phyloP scores from a whole-genome alignment of 441 rosid genomes.

The Gossypium trilobum region DNA sequence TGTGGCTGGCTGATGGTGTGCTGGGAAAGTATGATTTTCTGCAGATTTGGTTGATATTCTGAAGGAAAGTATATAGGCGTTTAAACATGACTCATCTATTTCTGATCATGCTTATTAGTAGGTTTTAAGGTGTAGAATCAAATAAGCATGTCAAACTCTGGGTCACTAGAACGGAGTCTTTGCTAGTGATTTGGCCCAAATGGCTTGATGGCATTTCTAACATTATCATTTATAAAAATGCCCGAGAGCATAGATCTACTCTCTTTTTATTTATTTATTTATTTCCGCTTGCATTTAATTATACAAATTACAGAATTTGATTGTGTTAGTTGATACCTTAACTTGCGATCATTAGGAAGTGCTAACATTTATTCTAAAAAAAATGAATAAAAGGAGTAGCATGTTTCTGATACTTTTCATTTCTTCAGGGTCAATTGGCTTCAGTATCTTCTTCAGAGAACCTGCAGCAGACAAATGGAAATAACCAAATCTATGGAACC shows the following conservation, averaged over 20 bases:
- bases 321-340: background rate
- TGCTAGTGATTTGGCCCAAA: background rate
- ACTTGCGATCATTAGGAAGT: constrained; percentile 15
- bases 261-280: background rate
- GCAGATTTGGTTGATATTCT: background rate
- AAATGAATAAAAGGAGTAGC: background rate
- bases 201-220: background rate
- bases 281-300: background rate
- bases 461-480: constrained; percentile 44
- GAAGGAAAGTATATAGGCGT: background rate
- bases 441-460: constrained; percentile 79
- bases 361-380: constrained; percentile 2
- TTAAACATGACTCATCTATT: background rate
- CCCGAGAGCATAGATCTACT: background rate
- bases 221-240: background rate
- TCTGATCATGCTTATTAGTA: background rate
- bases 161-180: background rate
- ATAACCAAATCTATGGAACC: constrained; percentile 51
- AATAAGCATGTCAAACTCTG: background rate
- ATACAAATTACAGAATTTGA: background rate
- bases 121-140: background rate
- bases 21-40: background rate
- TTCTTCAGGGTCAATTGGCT: constrained; percentile 72
- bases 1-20: constrained; percentile 11
- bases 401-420: constrained; percentile 14